Conservation (phyloP, 2,329 filamentous ascomycete species). For the Colletotrichum cordylinicola region DNA sequence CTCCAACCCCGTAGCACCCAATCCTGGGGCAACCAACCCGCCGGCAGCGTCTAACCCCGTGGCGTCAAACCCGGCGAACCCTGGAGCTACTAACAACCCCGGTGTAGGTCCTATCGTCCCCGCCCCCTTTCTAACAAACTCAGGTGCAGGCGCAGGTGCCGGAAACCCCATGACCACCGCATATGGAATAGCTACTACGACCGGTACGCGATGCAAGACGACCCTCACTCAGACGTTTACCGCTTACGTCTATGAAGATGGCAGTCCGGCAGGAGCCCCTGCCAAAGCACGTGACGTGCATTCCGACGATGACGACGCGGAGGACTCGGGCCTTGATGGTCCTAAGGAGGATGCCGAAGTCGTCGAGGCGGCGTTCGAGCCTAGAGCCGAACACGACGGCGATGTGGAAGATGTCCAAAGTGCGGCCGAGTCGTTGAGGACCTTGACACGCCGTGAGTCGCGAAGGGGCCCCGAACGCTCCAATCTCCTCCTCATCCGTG, state of each 20-base stretch:
- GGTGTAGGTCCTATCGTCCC: slow-evolving; percentile 8
- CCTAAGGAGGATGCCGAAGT: not conserved
- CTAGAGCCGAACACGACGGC: not conserved
- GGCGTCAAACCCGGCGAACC: not conserved
- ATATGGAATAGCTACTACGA: slow-evolving; percentile 5
- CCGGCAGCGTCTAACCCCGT: not conserved
- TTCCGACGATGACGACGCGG: not conserved
- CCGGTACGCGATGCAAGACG: slow-evolving; percentile 14
- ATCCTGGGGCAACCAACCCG: not conserved
- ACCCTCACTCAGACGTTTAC: slow-evolving; percentile 23
- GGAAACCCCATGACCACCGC: not conserved
- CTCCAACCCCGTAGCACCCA: not conserved
- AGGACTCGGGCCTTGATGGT: not conserved
- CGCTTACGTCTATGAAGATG: slow-evolving; percentile 16
- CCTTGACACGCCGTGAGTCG: not conserved
- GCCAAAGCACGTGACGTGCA: not conserved
- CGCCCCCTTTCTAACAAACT: slow-evolving; percentile 12
- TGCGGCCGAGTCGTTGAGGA: not conserved
- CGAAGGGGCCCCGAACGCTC: not conserved
- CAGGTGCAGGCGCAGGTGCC: not conserved
- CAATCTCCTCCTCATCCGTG: not conserved
- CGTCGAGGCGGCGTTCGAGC: not conserved
- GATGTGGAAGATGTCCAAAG: not conserved
- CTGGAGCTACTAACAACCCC: not conserved
- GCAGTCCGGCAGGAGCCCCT: not conserved